Base-by-base conservation (phyloP, 352 stramenopile species). In the Phytophthora pseudosyringae region DNA sequence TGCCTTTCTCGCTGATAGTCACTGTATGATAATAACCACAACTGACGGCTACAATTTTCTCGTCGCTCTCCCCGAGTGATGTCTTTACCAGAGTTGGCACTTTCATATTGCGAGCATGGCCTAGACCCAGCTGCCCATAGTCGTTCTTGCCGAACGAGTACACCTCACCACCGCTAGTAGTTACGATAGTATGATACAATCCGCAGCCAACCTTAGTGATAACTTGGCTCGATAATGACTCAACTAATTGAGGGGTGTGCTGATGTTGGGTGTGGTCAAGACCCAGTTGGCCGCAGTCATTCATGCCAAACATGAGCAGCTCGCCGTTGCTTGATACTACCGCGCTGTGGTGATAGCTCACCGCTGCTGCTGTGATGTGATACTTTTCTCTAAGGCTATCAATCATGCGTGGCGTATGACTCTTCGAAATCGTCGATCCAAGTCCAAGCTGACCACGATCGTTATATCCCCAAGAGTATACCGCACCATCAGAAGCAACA, bases 401-500 rank as follows among this genome's bases (percentile, higher is more conserved):
- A 56, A 96, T 89, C 38, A 91, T 69, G 5, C 85, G 80, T 4
- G 88, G 88, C 0, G 88, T 95, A 71, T 95, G 86, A 47, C 81
- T 92, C 63, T 96, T 96, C 0, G 86, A 93, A 51, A 95, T 93
- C 3, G 88, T 95, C 10, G 83, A 93, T 0, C 88, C 86, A 15
- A 95, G 71, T 8, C 88, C 88, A 35, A 96, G 76, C 55, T 96
- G 88, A 2, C 88, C 88, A 39, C 86, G 80, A 48, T 96, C 88
- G 49, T 96, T 96, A 69, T 94, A 96, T 38, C 88, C 88, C 88
- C 88, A 96, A 1, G 88, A 90, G 66, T 93, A 96, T 3, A 92
- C 86, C 11, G 76, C 69, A 13, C 86, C 88, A 55, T 96, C 86
- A 2, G 74, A 62, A n/a, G 81, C 68, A 28, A 96, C 83, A 25